Conservation (phyloP, 495 filamentous ascomycete genomes). For the Penicillium pulvis region DNA sequence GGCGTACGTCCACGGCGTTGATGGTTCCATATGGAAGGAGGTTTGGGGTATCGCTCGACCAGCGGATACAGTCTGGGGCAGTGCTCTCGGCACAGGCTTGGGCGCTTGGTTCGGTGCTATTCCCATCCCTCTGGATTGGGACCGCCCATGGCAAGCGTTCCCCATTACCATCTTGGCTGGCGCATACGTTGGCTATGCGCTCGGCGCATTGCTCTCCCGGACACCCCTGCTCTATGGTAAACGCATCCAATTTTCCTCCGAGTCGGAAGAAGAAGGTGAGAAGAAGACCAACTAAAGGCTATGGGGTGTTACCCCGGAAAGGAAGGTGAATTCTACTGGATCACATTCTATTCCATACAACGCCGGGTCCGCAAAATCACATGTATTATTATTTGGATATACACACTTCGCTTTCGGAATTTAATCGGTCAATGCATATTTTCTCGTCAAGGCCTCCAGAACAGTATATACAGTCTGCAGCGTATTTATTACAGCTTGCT, state of each 20-base stretch:
- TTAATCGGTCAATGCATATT: neutral
- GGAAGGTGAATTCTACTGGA: neutral
- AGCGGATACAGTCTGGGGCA: conserved; percentile 42
- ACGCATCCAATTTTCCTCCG: conserved; percentile 58
- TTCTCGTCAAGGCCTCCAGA: no score
- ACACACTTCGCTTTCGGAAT: neutral
- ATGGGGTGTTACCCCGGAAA: neutral
- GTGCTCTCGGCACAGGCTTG: conserved; percentile 50
- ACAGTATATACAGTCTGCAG: neutral
- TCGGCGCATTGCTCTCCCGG: conserved; percentile 64
- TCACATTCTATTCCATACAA: neutral
- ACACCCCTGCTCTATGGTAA: conserved; percentile 59
- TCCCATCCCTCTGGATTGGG: conserved; percentile 94
- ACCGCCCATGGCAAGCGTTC: conserved; percentile 96
- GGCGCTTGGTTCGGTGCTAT: conserved; percentile 70
- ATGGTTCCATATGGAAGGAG: conserved; percentile 71
- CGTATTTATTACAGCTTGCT: conserved; percentile 18
- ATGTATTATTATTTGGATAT: conserved; percentile 5
- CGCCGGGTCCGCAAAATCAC: neutral
- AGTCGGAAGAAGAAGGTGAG: conserved; percentile 19
- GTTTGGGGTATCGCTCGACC: conserved; percentile 55
- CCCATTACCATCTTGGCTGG: conserved; percentile 85
- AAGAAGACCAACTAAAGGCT: conserved; percentile 35
- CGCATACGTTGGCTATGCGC: conserved; percentile 65
- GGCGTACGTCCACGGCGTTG: conserved; percentile 83